Base-by-base conservation (phyloP, 1,284 basidiomycete species). In the Ustilago xerochloae region DNA sequence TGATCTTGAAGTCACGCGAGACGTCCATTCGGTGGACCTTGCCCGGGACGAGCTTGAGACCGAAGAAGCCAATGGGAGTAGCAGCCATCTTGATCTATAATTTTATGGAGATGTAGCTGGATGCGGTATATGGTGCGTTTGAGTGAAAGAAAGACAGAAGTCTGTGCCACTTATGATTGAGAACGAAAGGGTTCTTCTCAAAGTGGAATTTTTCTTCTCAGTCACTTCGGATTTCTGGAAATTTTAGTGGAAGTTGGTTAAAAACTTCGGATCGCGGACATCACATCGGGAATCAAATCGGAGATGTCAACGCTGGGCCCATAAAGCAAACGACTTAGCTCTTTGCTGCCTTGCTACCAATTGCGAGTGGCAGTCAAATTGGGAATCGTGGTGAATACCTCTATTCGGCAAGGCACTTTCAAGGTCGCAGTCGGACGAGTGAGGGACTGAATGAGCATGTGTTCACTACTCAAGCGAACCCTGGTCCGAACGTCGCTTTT, bases 1-100 rank as follows among this genome's bases (percentile, higher is more conserved):
- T 93, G 85, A 97, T 90, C 81, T 88, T 88, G 80, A 96, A 86
- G 85, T 94, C 92, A 43, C 88, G 88, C 67, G 88, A 87, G 56
- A 92, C 90, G 61, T 88, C 85, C 77, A 93, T 80, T 63, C 88
- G 86, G 79, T 89, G 86, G 58, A 88, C 86, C 81, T 91, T 87
- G 71, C 90, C 91, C 38, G 91, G 90, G 18, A 86, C 84, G 53
- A 93, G 61, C 63, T 72, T 70, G 33, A 81, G 71, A 30, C 78
- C 80, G 61, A 82, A 82, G 56, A 82, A 79, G 33, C 68, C 79
- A 48, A 81, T 72, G 15, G 78, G 78, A n/a, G 75, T 74, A 45
- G 79, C 73, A 47, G 72, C 74, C 72, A 78, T 79, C 12, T 43
- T 72, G 51, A 38, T 35, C 22, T 36, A 24, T 6, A 18, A 24